Evolutionary conservation across 495 filamentous ascomycete genomes (phyloP), one percentile per base, ranked within the genome.

Genomic region (Annulohypoxylon nitens): DNA sequence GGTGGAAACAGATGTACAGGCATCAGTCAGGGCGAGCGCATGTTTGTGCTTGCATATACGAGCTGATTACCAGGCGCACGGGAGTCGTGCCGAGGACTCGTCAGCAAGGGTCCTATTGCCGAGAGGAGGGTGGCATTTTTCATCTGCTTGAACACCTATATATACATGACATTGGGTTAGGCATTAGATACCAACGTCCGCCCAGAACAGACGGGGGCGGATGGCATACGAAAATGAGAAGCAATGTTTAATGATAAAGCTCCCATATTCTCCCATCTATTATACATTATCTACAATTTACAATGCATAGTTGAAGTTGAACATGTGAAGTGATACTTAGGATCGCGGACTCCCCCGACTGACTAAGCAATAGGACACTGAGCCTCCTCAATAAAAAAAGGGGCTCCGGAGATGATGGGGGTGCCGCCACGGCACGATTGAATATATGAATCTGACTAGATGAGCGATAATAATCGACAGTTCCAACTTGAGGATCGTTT

Each of bases 171-270:
- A 43, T 67, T 51, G 59, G 60, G 62, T 74, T 57, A 73, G 65
- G 74, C 74, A 76, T 73, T 72, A 73, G 74, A 76, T 78, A 78
- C 76, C 71, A 77, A 69, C 73, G 64, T 75, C 64, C 69, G 64
- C 73, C 69, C 73, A 36, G 26, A 72, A 69, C 68, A 73, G 66
- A 64, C 68, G 64, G 69, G 75, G 76, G 67, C 67, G 73, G 73
- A 74, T 71, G 70, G 74, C 74, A 71, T 69, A 76, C 68, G 73
- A 78, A 78, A 74, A 76, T 64, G 70, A 74, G 66, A 74, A 50
- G 61, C 64, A 76, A 70, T 66, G 67, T 73, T 74, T 71, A 75
- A 75, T 71, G 72, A 75, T 65, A 59, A 70, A 67, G 9, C 39
- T 50, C 36, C 37, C 4, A 58, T 59, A 51, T 33, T 36, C 9